These are phyloP conservation scores for Borovskyia barvae DNA, from an alignment of 208 protist genomes.

Conservation along the genomic window DNA sequence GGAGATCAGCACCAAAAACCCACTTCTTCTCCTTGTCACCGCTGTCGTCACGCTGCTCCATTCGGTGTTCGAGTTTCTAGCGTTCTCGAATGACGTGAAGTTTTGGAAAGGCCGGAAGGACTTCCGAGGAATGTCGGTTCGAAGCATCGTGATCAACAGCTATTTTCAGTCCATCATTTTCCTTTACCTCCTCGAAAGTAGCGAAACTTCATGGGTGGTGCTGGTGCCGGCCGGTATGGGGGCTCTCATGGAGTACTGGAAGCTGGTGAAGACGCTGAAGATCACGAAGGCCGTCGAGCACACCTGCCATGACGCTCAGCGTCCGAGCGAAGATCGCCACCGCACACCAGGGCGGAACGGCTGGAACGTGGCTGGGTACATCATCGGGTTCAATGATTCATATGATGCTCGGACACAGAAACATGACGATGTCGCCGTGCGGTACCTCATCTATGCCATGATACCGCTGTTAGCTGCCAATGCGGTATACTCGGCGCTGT, in stretches of 20 bases:
- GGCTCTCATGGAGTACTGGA: slow-evolving; percentile 96
- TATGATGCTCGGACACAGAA: slow-evolving; percentile 81
- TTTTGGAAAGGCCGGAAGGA: slow-evolving; percentile 91
- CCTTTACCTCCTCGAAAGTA: slow-evolving; percentile 96
- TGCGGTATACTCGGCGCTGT: slow-evolving; percentile 94
- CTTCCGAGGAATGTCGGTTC: slow-evolving; percentile 95
- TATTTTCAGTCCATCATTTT: slow-evolving; percentile 96
- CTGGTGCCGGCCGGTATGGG: slow-evolving; percentile 86
- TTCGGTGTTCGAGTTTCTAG: slow-evolving; percentile 98
- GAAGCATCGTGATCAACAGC: slow-evolving; percentile 93
- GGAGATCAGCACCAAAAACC: slow-evolving; percentile 90
- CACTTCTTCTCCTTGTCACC: slow-evolving; percentile 93
- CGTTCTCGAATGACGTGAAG: slow-evolving; percentile 96
- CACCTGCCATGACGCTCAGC: neutral
- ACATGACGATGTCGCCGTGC: slow-evolving; percentile 92
- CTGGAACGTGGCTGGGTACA: slow-evolving; percentile 27
- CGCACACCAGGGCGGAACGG: neutral
- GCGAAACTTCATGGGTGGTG: slow-evolving; percentile 94
- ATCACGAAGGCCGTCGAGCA: slow-evolving; percentile 19
- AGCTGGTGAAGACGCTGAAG: slow-evolving; percentile 86
- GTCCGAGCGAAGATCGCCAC: neutral
- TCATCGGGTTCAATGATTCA: slow-evolving; percentile 52
- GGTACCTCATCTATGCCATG: slow-evolving; percentile 93
- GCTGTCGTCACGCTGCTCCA: slow-evolving; percentile 95
- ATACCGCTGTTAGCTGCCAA: slow-evolving; percentile 93